A percentile compares a stretch with the other conserved stretches of the same genome.
Conservation (phyloP, 306 rosid species). For the Vicia villosa region DNA sequence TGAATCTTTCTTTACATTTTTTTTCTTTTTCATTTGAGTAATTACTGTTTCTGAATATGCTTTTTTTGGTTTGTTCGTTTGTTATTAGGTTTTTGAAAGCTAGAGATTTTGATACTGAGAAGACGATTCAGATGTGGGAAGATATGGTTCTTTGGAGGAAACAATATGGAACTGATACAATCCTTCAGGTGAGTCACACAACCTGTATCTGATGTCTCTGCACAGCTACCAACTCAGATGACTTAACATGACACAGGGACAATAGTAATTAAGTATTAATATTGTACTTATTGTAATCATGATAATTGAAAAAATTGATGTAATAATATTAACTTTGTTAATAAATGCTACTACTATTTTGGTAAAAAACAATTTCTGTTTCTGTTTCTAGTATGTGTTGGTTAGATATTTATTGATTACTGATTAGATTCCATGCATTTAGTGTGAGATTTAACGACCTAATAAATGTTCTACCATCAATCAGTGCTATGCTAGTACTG, state of each 20-base stretch:
- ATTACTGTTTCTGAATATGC: neutral
- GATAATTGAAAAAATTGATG: neutral
- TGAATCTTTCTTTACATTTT: neutral
- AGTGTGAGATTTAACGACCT: conserved; percentile 14
- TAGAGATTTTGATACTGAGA: conserved; percentile 76
- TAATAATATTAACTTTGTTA: no score
- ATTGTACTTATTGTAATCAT: neutral
- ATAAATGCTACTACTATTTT: neutral
- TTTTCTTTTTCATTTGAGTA: neutral
- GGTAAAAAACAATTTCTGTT: neutral
- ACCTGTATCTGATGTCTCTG: no score
- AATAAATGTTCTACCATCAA: neutral
- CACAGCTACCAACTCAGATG: no score
- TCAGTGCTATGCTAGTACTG: neutral
- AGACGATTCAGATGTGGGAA: conserved; percentile 85
- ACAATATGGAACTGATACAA: conserved; percentile 78
- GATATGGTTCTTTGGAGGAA: conserved; percentile 92
- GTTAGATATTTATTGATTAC: conserved; percentile 19
- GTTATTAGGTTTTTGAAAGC: conserved; percentile 77
- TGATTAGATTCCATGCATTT: neutral
- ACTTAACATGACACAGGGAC: no score
- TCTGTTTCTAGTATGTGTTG: neutral
- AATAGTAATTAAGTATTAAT: no score
- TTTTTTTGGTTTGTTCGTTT: neutral
- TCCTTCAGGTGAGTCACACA: conserved; percentile 53